These are phyloP conservation scores for Rutstroemia sp. DNA, from an alignment of 2,329 filamentous ascomycete species.

Conservation along the genomic window DNA sequence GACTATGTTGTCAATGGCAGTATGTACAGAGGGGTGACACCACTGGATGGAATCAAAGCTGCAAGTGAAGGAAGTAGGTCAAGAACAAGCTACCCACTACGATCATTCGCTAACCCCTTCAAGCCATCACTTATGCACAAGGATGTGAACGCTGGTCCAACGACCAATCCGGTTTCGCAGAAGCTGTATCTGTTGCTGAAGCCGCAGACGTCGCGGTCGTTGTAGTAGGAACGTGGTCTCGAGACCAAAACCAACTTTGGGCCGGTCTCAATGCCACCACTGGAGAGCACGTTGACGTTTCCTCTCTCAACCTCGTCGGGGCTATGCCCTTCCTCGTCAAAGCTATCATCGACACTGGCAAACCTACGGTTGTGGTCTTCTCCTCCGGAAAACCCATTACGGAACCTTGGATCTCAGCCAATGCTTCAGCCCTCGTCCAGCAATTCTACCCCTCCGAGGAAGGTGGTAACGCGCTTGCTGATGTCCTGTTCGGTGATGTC, in stretches of 20 bases:
- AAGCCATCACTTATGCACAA: constrained; percentile 53
- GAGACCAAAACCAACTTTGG: constrained; percentile 68
- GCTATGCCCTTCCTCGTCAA: constrained; percentile 60
- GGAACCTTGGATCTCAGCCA: constrained; percentile 62
- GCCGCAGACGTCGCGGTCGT: constrained; percentile 66
- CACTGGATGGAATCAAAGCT: constrained; percentile 59
- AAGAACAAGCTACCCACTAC: background rate
- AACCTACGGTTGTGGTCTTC: constrained; percentile 76
- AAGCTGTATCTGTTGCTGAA: constrained; percentile 57
- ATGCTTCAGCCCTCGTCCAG: constrained; percentile 59
- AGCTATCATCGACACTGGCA: constrained; percentile 59
- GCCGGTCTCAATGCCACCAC: constrained; percentile 64
- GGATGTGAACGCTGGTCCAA: constrained; percentile 68
- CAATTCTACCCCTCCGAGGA: constrained; percentile 76
- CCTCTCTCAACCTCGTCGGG: constrained; percentile 58
- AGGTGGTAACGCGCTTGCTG: constrained; percentile 71
- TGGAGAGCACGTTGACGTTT: constrained; percentile 64
- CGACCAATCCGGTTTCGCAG: constrained; percentile 59
- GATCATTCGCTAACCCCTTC: background rate
- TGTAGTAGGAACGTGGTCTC: constrained; percentile 64
- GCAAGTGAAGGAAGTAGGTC: constrained; percentile 45
- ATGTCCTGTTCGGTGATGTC: constrained; percentile 70
- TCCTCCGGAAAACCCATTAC: constrained; percentile 72
- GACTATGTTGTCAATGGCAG: constrained; percentile 61
- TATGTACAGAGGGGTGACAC: constrained; percentile 59